Evolutionary conservation across 495 filamentous ascomycete species (phyloP).

Genomic region (Niebla homalea): DNA sequence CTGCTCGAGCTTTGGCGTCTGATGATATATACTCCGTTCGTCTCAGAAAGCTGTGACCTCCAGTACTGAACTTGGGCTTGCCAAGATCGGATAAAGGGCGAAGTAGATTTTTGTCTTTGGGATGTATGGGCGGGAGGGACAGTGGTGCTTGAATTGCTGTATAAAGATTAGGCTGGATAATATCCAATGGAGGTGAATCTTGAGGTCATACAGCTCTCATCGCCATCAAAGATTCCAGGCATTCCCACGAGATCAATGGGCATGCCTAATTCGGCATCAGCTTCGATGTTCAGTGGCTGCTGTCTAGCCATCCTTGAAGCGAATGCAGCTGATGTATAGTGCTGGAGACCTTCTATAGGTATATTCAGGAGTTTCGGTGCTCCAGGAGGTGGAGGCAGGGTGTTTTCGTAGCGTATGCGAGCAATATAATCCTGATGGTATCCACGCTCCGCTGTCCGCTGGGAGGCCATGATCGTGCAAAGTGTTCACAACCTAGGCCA

Average conservation of each 20-base stretch:
- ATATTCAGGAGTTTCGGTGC: constrained; percentile 95
- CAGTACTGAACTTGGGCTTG: constrained; percentile 56
- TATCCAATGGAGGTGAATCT: not conserved
- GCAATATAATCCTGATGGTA: constrained; percentile 95
- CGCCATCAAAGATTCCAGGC: constrained; percentile 84
- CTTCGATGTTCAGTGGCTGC: constrained; percentile 90
- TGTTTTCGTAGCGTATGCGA: constrained; percentile 86
- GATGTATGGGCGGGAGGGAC: constrained; percentile 55
- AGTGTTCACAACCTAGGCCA: too few relatives aligned
- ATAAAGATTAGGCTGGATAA: not conserved
- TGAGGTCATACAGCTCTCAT: constrained; percentile 71
- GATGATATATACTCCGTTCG: constrained; percentile 93
- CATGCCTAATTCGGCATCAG: constrained; percentile 96
- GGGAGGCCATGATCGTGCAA: constrained; percentile 9
- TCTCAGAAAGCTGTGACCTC: constrained; percentile 82
- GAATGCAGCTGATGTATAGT: constrained; percentile 79
- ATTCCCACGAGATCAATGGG: constrained; percentile 89
- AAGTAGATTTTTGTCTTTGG: constrained; percentile 68
- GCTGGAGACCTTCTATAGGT: constrained; percentile 74
- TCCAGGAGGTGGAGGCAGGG: constrained; percentile 80
- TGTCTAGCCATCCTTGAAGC: constrained; percentile 76
- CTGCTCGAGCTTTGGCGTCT: constrained; percentile 31
- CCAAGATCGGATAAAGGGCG: constrained; percentile 67
- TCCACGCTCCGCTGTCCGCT: constrained; percentile 42
- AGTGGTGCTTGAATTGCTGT: constrained; percentile 70